Evolutionary conservation across 495 filamentous ascomycete genomes (phyloP), one percentile per base, ranked within the genome.

Genomic region (Xylaria palmicola): DNA sequence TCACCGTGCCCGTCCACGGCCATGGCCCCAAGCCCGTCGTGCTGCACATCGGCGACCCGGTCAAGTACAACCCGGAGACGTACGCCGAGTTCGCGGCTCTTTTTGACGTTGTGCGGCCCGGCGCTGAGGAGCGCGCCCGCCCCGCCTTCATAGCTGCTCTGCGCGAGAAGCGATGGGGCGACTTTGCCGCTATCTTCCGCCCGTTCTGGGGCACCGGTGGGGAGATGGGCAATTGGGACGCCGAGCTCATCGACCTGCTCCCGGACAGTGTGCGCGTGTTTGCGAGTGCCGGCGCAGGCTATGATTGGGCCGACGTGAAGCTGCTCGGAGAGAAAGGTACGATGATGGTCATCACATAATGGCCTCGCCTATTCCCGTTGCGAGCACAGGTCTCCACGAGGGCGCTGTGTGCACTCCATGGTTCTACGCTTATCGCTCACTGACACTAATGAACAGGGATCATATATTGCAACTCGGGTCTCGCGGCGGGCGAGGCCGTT

Each of bases 171-270:
- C 78, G 79, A 65, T 93, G 87, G 80, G 89, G 89, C 4, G 77
- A 90, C 61, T 92, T 93, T 67, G 73, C 78, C 17, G 90, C 86
- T 27, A 87, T 91, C 61, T 88, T 90, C 69, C 81, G 89, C 19
- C 89, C 49, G 1, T 90, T 88, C 67, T 90, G 88, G 88, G 87
- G 87, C 53, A 89, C 85, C 0, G 88, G 88, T 3, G 85, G 85
- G 10, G 89, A 91, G 75, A 90, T 92, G 88, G 87, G 87, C 13
- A 74, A 77, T 48, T 93, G 90, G 90, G 88, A 92, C 67, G 74
- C 75, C 32, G 89, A 92, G 68, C 72, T 91, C 43, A 86, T 92
- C 34, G 70, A 75, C 4, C 67, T 90, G 32, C 75, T 93, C 12
- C 90, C 89, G 0, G 63, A 76, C 24, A 82, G 80, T 4, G 85